Base-by-base conservation (phyloP, 768 basidiomycete species). In the Kwoniella pini region DNA sequence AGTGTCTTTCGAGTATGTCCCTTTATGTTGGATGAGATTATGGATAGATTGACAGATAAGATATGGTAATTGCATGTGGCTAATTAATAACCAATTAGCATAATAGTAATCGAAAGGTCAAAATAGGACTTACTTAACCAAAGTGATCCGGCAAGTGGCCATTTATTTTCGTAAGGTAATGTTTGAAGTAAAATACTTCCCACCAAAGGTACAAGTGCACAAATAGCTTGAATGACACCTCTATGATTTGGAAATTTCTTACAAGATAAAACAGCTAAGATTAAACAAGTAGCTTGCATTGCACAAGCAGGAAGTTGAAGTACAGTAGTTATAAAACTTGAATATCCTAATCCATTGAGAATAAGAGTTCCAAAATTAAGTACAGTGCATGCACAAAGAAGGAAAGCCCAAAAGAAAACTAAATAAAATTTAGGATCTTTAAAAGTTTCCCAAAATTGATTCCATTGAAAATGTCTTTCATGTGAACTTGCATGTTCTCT, bases 1-100 rank as follows among this genome's bases (percentile, higher is more conserved):
- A 71, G 50, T 4, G 62, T 64, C 38, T 66, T 66, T 44, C 70
- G 26, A 0, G 67, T 68, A 43, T 68, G 67, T 3, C 70, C 70
- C 46, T 68, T 68, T 57, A 62, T 50, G 63, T 68, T 71, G 6
- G 57, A 54, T 0, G 60, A 52, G 46, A 71, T 68, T 43, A 62
- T 21, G 0, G 57, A 54, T 48, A 71, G 38, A 56, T 71, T 68
- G 67, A 68, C 50, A 3, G 66, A 57, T 57, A 68, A 64, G 15
- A 69, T 57, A 27, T 45, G 38, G 13, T 50, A 50, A 54, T 67
- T 70, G 38, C 49, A 57, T 17, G 64, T 71, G 24, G 64, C 67
- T 40, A 15, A 15, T 36, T 15, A 36, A 15, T 15, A 15, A 7
- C 33, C 7, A 36, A 36, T 7, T 36, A 15, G 7, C 17, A 6